Conservation (phyloP, 169 alveolate genomes). For the Toxoplasma gondii region DNA sequence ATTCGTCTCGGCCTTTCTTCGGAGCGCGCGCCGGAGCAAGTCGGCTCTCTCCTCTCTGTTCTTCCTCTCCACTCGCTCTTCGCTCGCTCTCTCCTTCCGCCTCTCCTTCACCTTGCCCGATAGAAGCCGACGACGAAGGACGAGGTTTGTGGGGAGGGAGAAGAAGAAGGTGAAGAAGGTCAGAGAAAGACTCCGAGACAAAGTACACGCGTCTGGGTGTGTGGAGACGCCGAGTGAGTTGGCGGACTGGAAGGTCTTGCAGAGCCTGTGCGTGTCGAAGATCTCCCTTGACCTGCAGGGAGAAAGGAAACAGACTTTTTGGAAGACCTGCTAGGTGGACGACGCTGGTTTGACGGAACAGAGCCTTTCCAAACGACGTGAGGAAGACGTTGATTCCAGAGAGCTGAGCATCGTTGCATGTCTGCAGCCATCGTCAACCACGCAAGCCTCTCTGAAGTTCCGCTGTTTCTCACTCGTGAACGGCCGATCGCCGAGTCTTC, state of each 20-base stretch:
- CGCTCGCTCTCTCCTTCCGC: background rate
- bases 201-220: constrained; percentile 59
- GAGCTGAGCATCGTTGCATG: too few relatives aligned
- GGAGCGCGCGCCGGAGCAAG: background rate
- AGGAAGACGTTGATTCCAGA: too few relatives aligned
- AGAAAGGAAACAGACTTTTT: background rate
- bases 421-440: too few relatives aligned
- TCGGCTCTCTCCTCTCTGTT: background rate
- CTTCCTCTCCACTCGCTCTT: background rate
- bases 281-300: background rate
- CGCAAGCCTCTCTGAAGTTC: too few relatives aligned
- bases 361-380: too few relatives aligned
- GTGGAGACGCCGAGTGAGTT: constrained; percentile 63
- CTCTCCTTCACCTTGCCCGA: background rate
- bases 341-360: too few relatives aligned
- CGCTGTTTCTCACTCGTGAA: too few relatives aligned
- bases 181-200: constrained; percentile 50
- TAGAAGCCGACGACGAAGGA: background rate
- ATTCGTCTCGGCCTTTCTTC: background rate
- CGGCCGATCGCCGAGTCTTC: too few relatives aligned
- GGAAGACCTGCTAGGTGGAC: too few relatives aligned
- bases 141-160: background rate
- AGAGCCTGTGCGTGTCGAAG: background rate
- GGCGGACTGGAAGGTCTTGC: background rate
- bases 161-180: constrained; percentile 32